Evolutionary conservation across 768 basidiomycete genomes (phyloP), one percentile per base, ranked within the genome.

Genomic region (Chalciporus sphaerocephalus): DNA sequence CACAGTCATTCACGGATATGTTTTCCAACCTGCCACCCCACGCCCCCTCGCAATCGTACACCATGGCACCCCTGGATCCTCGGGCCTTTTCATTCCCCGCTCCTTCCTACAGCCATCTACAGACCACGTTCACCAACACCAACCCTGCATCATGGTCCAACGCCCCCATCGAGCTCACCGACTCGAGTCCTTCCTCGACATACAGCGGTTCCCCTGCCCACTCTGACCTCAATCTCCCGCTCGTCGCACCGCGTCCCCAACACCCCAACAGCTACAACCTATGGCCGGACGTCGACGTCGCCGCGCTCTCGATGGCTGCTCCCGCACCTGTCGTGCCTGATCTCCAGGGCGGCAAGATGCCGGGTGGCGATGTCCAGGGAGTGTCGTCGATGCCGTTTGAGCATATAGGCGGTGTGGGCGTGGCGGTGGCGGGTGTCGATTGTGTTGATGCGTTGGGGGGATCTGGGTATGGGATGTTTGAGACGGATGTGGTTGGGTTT

Each of bases 131-230:
- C 46, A 46, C 21, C 36, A 40, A 33, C 48, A n/a, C n/a, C n/a
- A 52, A 4, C 16, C 22, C 28, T 1, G 2, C 38, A 0, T 44
- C 55, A 9, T 59, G 58, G 58, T 16, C 38, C 6, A 37, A 25
- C 10, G 20, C 54, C 46, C 43, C 51, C 56, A 10, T 44, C 17
- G 53, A 51, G 22, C 49, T 58, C 6, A 6, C 56, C 2, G 42
- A 55, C 24, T 70, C 72, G 1, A 57, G 64, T 6, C 61, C 73
- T 0, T 74, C 74, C 0, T 72, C 75, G 2, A 59, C 65, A 5
- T 76, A 75, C 53, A 69, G 72, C 0, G 70, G 71, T 1, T 76
- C 74, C 0, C 71, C 73, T 0, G 57, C 66, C 0, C 65, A 50
- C 0, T 60, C 66, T 2, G 65, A 69, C 12, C 53, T 53, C 38